These are phyloP conservation scores for Mycena vitilis DNA, from an alignment of 768 basidiomycete genomes.

Conservation along the genomic window DNA sequence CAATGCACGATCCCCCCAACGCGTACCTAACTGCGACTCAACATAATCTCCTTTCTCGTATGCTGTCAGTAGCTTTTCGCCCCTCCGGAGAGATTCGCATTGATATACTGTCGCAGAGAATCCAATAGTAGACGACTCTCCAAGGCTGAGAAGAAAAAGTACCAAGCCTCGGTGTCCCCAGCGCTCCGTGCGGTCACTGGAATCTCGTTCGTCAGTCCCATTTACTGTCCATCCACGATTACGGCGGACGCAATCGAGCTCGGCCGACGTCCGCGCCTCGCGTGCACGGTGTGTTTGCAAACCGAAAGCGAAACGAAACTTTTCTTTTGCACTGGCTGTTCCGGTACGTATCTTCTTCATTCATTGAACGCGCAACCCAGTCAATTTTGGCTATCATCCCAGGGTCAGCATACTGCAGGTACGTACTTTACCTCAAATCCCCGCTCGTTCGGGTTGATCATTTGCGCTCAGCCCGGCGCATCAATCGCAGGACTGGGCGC, in stretches of 20 bases:
- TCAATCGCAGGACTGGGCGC: conserved; percentile 23
- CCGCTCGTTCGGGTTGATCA: no score
- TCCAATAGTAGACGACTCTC: conserved; percentile 29
- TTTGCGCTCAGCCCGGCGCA: conserved; percentile 25
- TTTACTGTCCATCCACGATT: conserved; percentile 22
- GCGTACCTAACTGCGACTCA: neutral
- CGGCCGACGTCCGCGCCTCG: conserved; percentile 29
- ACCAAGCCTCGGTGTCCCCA: conserved; percentile 7
- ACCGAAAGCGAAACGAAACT: conserved; percentile 3
- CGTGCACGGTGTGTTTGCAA: conserved; percentile 3
- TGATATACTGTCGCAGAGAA: conserved; percentile 9
- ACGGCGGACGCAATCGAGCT: conserved; percentile 31
- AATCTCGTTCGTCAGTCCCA: conserved; percentile 35
- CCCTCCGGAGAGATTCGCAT: no score
- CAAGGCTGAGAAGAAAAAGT: conserved; percentile 12
- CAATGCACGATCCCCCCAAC: neutral
- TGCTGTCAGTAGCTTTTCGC: conserved; percentile 1
- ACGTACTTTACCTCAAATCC: no score
- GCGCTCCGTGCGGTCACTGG: conserved; percentile 13
- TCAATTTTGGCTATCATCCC: no score
- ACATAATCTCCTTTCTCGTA: conserved; percentile 2
- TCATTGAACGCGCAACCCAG: no score
- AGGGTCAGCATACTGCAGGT: no score
- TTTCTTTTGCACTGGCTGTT: conserved; percentile 26
- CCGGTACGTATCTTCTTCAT: neutral